Conservation (phyloP, 2,329 filamentous ascomycete species). For the Akanthomyces dipterigenus region DNA sequence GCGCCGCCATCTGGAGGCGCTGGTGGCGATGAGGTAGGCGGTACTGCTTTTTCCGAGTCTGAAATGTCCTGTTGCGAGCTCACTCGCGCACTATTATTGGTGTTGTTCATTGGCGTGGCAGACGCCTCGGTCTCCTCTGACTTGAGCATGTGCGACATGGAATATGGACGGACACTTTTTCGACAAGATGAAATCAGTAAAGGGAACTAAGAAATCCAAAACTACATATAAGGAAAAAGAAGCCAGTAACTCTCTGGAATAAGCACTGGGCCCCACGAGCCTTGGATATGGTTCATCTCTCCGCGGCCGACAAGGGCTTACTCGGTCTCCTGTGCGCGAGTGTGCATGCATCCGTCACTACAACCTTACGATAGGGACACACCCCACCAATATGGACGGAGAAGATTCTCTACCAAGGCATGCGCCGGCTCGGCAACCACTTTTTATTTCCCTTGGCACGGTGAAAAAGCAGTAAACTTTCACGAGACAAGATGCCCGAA, state of each 20-base stretch:
- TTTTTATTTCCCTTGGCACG: background rate
- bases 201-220: background rate
- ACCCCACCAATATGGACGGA: too few species aligned
- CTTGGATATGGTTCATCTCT: background rate
- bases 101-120: background rate
- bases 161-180: background rate
- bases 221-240: background rate
- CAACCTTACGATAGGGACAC: background rate
- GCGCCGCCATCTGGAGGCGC: constrained; percentile 23
- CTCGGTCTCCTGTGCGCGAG: background rate
- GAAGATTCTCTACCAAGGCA: background rate
- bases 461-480: background rate
- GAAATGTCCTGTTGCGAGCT: background rate
- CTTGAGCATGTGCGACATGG: background rate
- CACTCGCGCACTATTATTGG: background rate
- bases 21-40: background rate
- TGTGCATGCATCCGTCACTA: background rate
- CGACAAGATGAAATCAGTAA: background rate
- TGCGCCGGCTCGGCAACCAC: background rate
- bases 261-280: background rate
- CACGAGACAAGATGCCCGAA: constrained; percentile 5
- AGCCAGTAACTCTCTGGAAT: background rate
- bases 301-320: background rate
- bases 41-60: constrained; percentile 3
- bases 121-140: background rate